Percentiles rank a stretch among this genome's conserved stretches.
Evolutionary conservation across 164 flowering plant species (phyloP).

Genomic region (Stephania cephalantha): DNA sequence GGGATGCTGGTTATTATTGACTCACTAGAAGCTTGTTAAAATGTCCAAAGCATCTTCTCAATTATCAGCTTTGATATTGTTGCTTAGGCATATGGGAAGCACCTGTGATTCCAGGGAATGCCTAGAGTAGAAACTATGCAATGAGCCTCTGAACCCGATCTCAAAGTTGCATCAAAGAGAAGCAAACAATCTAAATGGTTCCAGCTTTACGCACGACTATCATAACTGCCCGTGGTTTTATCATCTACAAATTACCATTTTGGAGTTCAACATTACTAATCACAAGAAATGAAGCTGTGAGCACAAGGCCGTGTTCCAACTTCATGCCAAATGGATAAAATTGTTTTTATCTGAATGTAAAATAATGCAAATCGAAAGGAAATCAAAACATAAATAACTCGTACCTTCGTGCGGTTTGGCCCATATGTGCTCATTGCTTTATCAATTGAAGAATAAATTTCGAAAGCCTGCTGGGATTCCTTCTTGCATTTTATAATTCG

Average conservation of each 20-base stretch:
- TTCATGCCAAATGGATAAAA: not conserved
- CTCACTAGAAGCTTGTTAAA: not conserved
- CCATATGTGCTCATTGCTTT: slow-evolving; percentile 71
- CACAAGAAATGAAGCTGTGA: not conserved
- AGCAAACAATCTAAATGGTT: not conserved
- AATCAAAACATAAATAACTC: slow-evolving; percentile 2
- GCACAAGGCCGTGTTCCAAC: not conserved
- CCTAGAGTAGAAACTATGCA: not conserved
- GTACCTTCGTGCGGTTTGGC: slow-evolving; percentile 66
- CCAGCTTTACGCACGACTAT: not conserved
- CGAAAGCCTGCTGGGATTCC: slow-evolving; percentile 69
- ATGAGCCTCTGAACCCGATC: not conserved
- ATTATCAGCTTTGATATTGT: not conserved
- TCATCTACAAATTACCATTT: not conserved
- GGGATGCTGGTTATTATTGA: not conserved
- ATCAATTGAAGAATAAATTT: slow-evolving; percentile 70
- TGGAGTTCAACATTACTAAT: not conserved
- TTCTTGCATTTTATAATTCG: slow-evolving; percentile 69
- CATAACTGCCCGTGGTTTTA: not conserved
- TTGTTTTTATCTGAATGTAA: not conserved
- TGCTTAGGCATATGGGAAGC: not conserved
- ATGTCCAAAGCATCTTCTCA: not conserved
- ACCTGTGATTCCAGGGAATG: not conserved
- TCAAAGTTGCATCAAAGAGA: not conserved
- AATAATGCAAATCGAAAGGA: not conserved